phyloP scores from a whole-genome alignment of 2,329 filamentous ascomycete species.

The Podosphaera fusca region DNA sequence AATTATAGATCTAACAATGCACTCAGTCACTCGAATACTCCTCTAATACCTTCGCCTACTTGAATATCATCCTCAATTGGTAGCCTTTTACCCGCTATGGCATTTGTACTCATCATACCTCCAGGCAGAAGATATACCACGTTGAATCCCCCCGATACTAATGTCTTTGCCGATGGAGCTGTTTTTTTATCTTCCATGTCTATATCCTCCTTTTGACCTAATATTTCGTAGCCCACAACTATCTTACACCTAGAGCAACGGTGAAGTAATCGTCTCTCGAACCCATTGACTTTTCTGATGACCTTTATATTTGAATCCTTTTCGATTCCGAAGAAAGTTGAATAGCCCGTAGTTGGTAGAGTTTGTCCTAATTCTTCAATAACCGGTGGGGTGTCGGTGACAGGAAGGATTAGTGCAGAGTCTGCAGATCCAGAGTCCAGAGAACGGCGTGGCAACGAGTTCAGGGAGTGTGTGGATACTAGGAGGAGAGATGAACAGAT shows the following conservation, averaged over 20 bases:
- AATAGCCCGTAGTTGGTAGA: constrained; percentile 17
- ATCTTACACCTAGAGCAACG: constrained; percentile 37
- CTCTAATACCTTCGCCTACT: constrained; percentile 7
- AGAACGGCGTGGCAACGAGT: constrained; percentile 27
- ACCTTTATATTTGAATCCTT: constrained; percentile 26
- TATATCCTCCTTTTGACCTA: neutral
- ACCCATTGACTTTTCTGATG: constrained; percentile 34
- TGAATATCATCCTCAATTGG: constrained; percentile 16
- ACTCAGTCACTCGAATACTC: constrained; percentile 16
- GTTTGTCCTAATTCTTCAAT: constrained; percentile 1
- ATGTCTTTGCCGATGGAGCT: neutral
- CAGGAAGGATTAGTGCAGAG: constrained; percentile 31
- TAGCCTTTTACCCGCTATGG: constrained; percentile 22
- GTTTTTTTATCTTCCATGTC: constrained; percentile 13
- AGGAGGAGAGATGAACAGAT: constrained; percentile 42
- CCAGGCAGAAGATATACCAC: constrained; percentile 38
- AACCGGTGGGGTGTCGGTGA: constrained; percentile 17
- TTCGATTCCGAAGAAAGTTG: constrained; percentile 25
- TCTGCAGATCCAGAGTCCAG: constrained; percentile 20
- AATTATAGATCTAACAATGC: neutral
- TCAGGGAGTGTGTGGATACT: constrained; percentile 29
- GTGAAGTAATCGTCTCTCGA: constrained; percentile 38
- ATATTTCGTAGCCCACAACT: constrained; percentile 36
- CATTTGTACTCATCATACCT: constrained; percentile 31
- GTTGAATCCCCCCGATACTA: constrained; percentile 17